Evolutionary conservation across 805 yeast species (phyloP).

Genomic region (Teunomyces stri): DNA sequence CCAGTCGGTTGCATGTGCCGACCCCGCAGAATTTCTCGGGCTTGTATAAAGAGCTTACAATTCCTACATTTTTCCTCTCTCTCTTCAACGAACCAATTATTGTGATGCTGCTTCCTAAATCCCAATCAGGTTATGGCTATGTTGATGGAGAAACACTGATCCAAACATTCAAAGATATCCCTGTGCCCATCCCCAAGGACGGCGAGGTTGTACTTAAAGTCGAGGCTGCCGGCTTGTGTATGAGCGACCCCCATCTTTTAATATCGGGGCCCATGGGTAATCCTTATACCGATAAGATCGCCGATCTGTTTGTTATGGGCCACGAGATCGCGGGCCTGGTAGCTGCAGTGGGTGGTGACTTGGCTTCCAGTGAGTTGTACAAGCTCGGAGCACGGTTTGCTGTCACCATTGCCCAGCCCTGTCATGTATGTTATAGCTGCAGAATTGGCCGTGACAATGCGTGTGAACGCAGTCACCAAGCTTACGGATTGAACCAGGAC

Average conservation of each 20-base stretch:
- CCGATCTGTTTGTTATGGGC: slow-evolving; percentile 39
- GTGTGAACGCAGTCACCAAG: slow-evolving; percentile 21
- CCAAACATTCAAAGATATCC: slow-evolving; percentile 24
- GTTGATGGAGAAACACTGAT: slow-evolving; percentile 24
- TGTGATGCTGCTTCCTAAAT: background rate
- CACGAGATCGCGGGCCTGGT: slow-evolving; percentile 44
- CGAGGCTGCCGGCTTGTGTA: slow-evolving; percentile 46
- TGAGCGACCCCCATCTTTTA: slow-evolving; percentile 41
- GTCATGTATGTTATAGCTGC: slow-evolving; percentile 36
- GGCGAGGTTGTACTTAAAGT: slow-evolving; percentile 34
- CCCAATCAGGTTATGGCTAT: slow-evolving; percentile 28
- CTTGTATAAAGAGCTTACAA: background rate
- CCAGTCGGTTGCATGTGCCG: background rate
- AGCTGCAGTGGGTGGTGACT: slow-evolving; percentile 27
- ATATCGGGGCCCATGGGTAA: slow-evolving; percentile 11
- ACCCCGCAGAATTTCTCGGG: background rate
- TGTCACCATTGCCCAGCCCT: slow-evolving; percentile 26
- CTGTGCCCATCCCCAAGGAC: slow-evolving; percentile 29
- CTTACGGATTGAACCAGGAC: slow-evolving; percentile 36
- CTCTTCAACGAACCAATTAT: background rate
- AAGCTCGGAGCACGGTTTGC: slow-evolving; percentile 29
- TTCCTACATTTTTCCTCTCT: background rate
- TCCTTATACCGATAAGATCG: background rate
- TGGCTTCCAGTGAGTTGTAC: slow-evolving; percentile 22
- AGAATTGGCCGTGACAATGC: slow-evolving; percentile 33